Base-by-base conservation (phyloP, 352 stramenopile genomes). In the Globisporangium yorkense region DNA sequence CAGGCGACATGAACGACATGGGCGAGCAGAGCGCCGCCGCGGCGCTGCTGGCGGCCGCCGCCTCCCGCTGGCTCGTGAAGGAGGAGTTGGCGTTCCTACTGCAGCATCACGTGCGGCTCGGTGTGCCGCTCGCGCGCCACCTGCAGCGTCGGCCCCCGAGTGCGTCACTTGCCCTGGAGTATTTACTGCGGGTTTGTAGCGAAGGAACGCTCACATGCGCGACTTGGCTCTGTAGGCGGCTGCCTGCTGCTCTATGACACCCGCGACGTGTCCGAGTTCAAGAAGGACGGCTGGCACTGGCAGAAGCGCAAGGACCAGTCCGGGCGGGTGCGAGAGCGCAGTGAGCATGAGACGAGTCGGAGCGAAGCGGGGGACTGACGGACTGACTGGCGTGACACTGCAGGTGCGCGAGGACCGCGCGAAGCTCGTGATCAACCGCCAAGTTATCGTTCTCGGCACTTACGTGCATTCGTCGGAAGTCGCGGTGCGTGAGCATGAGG, bases 291-390 rank as follows among this genome's bases (percentile, higher is more conserved):
- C 5, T 94, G 83, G 82, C 74, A 59, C 5, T 94, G 85, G 85
- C 85, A 92, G 59, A 92, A 92, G 64, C 81, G 84, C 45, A 94
- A 92, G 64, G 85, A 92, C 63, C 81, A 88, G 53, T 86, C 72
- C 16, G 85, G 72, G 61, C 77, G 80, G 39, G 83, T 88, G 64
- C 55, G 62, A 43, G 37, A 5, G 13, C 2, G 3, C 13, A 15
- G 9, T 5, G 8, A 2, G 2, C 37, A 1, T 43, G 37, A 43
- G 37, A 43, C 37, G 37, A 43, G 37, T 16, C 37, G 13, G 33
- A 35, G 5, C 31, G 31, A 35, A 7, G 31, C 31, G 31, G 31
- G 3, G 31, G 0, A 5, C 13, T 43, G 37, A 43, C 37, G 12
- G 9, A 37, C 33, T 37, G 33, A 37, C 33, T 37, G 2, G 15